Conservation (phyloP, 75 land plant species). For the Sequoia sempervirens region DNA sequence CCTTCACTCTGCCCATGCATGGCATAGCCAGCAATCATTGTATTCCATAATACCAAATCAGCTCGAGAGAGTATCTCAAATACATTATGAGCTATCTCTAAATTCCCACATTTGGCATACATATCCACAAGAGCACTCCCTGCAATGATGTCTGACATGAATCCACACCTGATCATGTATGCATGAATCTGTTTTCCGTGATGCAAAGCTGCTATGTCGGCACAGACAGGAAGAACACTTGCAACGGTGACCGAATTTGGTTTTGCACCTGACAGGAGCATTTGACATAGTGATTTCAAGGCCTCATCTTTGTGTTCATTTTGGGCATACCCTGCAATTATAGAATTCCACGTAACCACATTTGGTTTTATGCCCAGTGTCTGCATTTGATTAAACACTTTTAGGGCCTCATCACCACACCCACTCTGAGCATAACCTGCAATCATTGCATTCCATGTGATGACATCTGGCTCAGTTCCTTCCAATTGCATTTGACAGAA, state of each 20-base stretch:
- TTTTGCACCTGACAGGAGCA: slow-evolving; percentile 12
- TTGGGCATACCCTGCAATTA: slow-evolving; percentile 20
- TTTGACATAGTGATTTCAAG: slow-evolving; percentile 19
- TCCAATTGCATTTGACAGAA: not conserved
- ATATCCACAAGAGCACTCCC: slow-evolving; percentile 33
- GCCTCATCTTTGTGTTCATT: slow-evolving; percentile 17
- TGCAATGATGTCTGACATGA: slow-evolving; percentile 14
- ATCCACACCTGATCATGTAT: slow-evolving; percentile 10
- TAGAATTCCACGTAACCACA: slow-evolving; percentile 18
- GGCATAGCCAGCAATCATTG: slow-evolving; percentile 26
- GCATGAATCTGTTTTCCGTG: slow-evolving; percentile 22
- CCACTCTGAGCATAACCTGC: slow-evolving; percentile 4
- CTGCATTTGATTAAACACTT: slow-evolving; percentile 34
- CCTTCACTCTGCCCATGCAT: slow-evolving; percentile 2
- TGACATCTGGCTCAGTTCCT: slow-evolving; percentile 1
- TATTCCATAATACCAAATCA: slow-evolving; percentile 5
- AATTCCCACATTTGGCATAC: slow-evolving; percentile 36
- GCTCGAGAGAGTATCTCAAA: not conserved
- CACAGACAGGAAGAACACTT: slow-evolving; percentile 29
- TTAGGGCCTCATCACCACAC: slow-evolving; percentile 19
- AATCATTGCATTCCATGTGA: slow-evolving; percentile 9
- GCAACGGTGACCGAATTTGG: slow-evolving; percentile 26
- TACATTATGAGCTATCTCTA: slow-evolving; percentile 21
- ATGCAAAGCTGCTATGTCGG: slow-evolving; percentile 26
- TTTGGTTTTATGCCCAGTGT: slow-evolving; percentile 19